These are phyloP conservation scores for Neurospora intermedia DNA, from an alignment of 495 filamentous ascomycete species.

Conservation along the genomic window DNA sequence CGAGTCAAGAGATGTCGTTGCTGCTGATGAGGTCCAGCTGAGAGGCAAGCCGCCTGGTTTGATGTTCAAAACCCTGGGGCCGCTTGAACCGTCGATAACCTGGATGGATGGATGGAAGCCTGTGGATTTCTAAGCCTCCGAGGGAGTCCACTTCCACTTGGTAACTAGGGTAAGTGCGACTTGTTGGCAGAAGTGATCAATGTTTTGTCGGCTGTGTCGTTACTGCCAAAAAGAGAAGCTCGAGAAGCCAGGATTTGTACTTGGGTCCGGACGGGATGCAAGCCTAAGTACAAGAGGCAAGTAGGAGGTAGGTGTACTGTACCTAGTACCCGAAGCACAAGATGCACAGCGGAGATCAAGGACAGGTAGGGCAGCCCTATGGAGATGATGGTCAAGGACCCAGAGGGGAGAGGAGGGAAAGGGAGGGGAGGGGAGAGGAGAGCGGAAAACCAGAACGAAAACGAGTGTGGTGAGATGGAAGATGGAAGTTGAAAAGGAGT, in stretches of 20 bases:
- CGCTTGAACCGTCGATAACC: not conserved
- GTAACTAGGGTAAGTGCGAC: not conserved
- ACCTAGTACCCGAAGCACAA: not conserved
- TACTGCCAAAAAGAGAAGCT: not conserved
- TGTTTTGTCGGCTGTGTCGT: not conserved
- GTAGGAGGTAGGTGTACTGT: not conserved
- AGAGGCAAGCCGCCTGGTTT: not conserved
- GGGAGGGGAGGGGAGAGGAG: not conserved
- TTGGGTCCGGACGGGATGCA: not conserved
- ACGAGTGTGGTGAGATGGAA: slow-evolving; percentile 7
- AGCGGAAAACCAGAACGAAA: not conserved
- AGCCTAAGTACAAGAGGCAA: not conserved
- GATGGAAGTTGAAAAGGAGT: not conserved
- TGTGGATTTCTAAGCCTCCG: not conserved
- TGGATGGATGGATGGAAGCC: not conserved
- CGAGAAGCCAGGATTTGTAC: not conserved
- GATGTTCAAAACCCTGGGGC: not conserved
- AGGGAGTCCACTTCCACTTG: not conserved
- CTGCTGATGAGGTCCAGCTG: not conserved
- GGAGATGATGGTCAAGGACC: not conserved
- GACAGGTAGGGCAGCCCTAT: not conserved
- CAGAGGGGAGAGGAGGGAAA: not conserved
- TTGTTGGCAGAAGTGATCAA: not conserved
- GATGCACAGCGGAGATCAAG: not conserved
- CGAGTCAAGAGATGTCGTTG: slow-evolving; percentile 5